Evolutionary conservation across 345 rosid genomes (phyloP), one percentile per base, ranked within the genome.

Genomic region (Linum tenue): DNA sequence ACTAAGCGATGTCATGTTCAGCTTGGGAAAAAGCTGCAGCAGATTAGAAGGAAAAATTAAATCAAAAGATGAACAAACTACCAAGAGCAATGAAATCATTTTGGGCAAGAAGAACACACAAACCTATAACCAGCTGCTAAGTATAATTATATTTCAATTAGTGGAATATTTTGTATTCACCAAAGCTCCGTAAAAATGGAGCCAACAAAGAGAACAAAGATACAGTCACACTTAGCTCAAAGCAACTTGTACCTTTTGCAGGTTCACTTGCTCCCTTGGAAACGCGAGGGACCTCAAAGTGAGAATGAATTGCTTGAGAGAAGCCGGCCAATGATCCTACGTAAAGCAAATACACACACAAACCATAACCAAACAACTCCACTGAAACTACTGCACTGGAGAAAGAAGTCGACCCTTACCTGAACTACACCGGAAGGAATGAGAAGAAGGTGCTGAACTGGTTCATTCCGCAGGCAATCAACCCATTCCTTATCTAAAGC

Each of bases 321-420:
- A 89, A 80, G 66, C 75, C 65, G 97, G 97, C 97, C 97, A 89
- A 71, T 85, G 83, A 71, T 85, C 92, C 95, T 91, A 62, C 31
- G 22, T 5, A 17, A 31, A 31, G 31, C 60, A 31, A 57, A 12
- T 17, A 57, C 37, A 56, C 37, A 16, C 60, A 9, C 37, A n/a
- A 14, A 16, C 60, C 10, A 5, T n/a, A 16, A 16, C 16, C 35
- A 35, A 56, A 16, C 37, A 16, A 16, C n/a, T 56, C 35, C 37
- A 31, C 7, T 12, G n/a, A 4, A 56, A 11, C 9, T 56, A 22
- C 31, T 22, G 31, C 1, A 22, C 31, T 22, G 31, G 31, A 22
- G 31, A 22, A 22, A 22, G 31, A 22, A 22, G 31, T 0, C 31
- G 31, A 1, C 31, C 31, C 0, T 22, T 22, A 87, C 97, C 80